These are phyloP conservation scores for Thecaphora thlaspeos DNA, from an alignment of 1,284 basidiomycete species.

Conservation along the genomic window DNA sequence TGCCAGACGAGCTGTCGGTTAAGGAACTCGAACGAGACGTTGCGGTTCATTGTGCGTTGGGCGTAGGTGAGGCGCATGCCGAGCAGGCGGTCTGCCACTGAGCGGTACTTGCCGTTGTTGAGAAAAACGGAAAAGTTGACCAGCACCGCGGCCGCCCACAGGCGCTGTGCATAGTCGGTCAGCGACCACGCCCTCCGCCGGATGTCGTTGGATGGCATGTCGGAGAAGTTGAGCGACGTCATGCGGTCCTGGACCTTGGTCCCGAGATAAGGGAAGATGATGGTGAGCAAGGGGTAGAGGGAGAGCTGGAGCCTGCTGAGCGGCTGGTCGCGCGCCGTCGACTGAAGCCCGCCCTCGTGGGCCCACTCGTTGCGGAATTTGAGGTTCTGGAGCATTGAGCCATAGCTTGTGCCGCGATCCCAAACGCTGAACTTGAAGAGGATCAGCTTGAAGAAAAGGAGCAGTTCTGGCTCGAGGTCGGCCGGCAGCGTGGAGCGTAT, in stretches of 20 bases:
- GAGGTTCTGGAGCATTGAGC: conserved; percentile 85
- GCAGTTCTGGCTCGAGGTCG: conserved; percentile 77
- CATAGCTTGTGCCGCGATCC: conserved; percentile 80
- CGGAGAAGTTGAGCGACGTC: conserved; percentile 82
- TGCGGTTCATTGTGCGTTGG: conserved; percentile 69
- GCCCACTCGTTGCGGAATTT: conserved; percentile 59
- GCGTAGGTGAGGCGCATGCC: conserved; percentile 75
- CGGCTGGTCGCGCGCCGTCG: conserved; percentile 42
- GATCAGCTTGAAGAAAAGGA: conserved; percentile 71
- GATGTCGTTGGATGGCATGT: conserved; percentile 59
- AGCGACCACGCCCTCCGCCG: conserved; percentile 72
- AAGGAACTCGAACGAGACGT: conserved; percentile 98
- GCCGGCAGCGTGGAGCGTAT: conserved; percentile 67
- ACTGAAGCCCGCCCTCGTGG: conserved; percentile 37
- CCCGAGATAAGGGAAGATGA: conserved; percentile 76
- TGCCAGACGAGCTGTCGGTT: conserved; percentile 99
- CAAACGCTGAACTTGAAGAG: conserved; percentile 83
- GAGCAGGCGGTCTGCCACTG: conserved; percentile 78
- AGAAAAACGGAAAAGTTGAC: conserved; percentile 80
- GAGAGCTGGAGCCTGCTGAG: conserved; percentile 38
- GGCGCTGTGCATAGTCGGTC: conserved; percentile 70
- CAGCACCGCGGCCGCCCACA: conserved; percentile 66
- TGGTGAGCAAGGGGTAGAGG: conserved; percentile 72
- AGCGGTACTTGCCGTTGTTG: conserved; percentile 85
- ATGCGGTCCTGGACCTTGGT: conserved; percentile 73